Evolutionary conservation across 2,329 filamentous ascomycete genomes (phyloP), one percentile per base, ranked within the genome.

Genomic region (Thelonectria blattea): DNA sequence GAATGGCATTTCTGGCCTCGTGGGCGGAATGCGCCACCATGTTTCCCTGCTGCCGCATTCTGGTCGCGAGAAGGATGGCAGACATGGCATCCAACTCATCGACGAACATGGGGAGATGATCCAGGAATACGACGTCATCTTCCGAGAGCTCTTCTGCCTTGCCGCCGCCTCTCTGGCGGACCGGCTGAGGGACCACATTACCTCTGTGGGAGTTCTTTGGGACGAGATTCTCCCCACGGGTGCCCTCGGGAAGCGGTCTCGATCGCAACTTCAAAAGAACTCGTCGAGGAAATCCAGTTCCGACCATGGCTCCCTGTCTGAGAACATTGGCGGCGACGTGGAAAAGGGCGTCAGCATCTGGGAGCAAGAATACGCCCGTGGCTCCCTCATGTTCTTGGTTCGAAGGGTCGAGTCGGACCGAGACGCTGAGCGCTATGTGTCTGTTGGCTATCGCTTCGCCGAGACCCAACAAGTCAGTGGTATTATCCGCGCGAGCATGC

Each of bases 121-220:
- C 53, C 81, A 86, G 11, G 84, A 91, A 61, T 94, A 94, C 73
- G 89, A 91, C 34, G 79, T 88, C 15, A 82, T 93, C 2, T 93
- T 96, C 73, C 88, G 91, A 22, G 91, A 96, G 71, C 81, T 93
- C 10, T 96, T 96, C 74, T 96, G 91, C 70, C 82, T 92, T 10
- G 90, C 92, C 2, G 92, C 92, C 1, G 81, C 88, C 6, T 85
- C 88, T n/a, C 83, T 96, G 8, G 90, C 92, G 1, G 81, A 85
- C 12, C 84, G 86, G 53, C 80, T 93, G 63, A 85, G 86, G 61
- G 84, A 85, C 43, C 81, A 84, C 3, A 76, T 94, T 2, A 81
- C 84, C 7, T 81, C 87, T 4, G 76, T 91, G 8, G 92, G 92
- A 5, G 80, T 86, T 10, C 79, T 95, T 1, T 94, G 90, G 78